Evolutionary conservation across 805 yeast genomes (phyloP).

Genomic region (Sugiyamaella marilandica): DNA sequence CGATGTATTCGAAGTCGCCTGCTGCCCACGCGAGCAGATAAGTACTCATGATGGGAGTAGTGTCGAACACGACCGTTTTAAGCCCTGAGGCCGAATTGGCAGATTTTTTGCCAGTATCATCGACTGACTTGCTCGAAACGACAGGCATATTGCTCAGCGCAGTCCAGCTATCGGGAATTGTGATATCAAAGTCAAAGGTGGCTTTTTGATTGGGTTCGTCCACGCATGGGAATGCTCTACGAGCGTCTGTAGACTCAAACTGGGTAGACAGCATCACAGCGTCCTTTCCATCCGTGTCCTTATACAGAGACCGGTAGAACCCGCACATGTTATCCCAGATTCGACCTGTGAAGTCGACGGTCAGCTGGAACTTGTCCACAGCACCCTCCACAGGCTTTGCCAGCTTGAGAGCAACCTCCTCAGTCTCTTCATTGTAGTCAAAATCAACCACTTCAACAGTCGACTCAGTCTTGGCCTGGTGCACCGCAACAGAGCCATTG

Average conservation of each 20-base stretch:
- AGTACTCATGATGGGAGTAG: slow-evolving; percentile 83
- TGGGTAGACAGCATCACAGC: slow-evolving; percentile 78
- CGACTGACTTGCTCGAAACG: slow-evolving; percentile 62
- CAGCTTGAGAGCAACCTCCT: slow-evolving; percentile 55
- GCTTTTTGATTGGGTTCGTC: slow-evolving; percentile 84
- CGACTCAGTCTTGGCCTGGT: slow-evolving; percentile 21
- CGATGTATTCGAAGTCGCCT: slow-evolving; percentile 74
- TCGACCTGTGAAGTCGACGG: slow-evolving; percentile 53
- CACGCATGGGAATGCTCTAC: slow-evolving; percentile 82
- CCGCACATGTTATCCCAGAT: slow-evolving; percentile 80
- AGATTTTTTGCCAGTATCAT: slow-evolving; percentile 34
- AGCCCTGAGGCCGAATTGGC: slow-evolving; percentile 51
- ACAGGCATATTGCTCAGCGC: slow-evolving; percentile 43
- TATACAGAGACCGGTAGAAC: slow-evolving; percentile 66
- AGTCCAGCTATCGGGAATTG: slow-evolving; percentile 36
- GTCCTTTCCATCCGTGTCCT: slow-evolving; percentile 51
- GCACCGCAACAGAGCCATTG: slow-evolving; percentile 28
- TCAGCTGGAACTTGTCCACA: slow-evolving; percentile 34
- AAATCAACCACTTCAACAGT: slow-evolving; percentile 29
- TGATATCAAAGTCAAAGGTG: slow-evolving; percentile 57
- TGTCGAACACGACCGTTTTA: slow-evolving; percentile 73
- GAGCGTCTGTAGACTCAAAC: slow-evolving; percentile 82
- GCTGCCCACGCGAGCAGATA: slow-evolving; percentile 78
- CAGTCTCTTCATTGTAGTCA: slow-evolving; percentile 44
- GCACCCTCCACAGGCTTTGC: slow-evolving; percentile 34